Evolutionary conservation across 2,329 filamentous ascomycete species (phyloP).

Genomic region (Curvularia verruculosa): DNA sequence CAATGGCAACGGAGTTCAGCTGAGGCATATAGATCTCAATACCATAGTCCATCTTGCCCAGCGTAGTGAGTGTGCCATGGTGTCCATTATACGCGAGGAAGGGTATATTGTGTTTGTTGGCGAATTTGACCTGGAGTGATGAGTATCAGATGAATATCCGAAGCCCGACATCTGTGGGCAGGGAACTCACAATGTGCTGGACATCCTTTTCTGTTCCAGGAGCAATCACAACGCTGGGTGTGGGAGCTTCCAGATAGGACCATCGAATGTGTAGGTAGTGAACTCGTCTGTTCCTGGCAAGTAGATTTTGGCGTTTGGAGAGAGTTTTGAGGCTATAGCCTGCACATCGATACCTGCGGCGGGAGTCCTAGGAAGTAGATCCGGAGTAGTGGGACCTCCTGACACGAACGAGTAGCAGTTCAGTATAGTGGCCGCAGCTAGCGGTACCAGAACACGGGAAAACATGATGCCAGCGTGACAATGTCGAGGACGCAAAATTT

Average conservation of each 20-base stretch:
- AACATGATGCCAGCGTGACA: background rate
- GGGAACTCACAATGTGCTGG: conserved; percentile 24
- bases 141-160: background rate
- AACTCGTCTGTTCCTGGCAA: conserved; percentile 22
- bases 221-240: conserved; percentile 26
- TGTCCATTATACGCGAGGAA: conserved; percentile 61
- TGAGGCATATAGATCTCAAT: conserved; percentile 59
- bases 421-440: background rate
- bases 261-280: conserved; percentile 16
- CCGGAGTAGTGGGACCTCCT: background rate
- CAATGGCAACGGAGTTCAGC: conserved; percentile 53
- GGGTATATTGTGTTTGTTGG: conserved; percentile 55
- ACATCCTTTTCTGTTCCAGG: conserved; percentile 30
- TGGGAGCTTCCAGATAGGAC: conserved; percentile 29
- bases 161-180: too few species aligned
- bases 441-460: background rate
- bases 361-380: conserved; percentile 13
- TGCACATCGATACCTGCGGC: conserved; percentile 25
- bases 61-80: conserved; percentile 59
- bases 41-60: conserved; percentile 58
- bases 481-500: background rate
- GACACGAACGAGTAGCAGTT: background rate
- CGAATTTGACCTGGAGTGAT: conserved; percentile 54
- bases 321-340: conserved; percentile 22
- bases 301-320: conserved; percentile 24